A percentile compares a stretch with the other conserved stretches of the same genome.
Conservation (phyloP, 768 basidiomycete species). For the Mycena pura region DNA sequence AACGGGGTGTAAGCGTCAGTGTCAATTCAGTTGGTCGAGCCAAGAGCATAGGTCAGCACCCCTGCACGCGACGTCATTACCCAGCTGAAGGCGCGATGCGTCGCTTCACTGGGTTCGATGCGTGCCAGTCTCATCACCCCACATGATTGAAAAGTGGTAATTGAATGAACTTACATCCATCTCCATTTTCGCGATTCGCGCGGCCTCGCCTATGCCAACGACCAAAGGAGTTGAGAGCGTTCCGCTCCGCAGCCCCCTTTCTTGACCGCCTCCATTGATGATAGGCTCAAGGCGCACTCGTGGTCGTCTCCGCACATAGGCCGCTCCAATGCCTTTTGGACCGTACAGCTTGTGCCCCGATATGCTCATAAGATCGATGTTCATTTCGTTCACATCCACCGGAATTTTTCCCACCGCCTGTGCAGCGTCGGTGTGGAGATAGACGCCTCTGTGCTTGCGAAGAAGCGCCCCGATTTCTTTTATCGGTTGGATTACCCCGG, state of each 20-base stretch:
- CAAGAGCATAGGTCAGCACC: slow-evolving; percentile 96
- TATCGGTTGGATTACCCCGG: slow-evolving; percentile 96
- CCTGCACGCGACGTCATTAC: slow-evolving; percentile 83
- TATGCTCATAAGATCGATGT: slow-evolving; percentile 94
- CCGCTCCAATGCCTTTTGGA: slow-evolving; percentile 94
- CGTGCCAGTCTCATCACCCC: slow-evolving; percentile 57
- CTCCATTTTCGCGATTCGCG: slow-evolving; percentile 88
- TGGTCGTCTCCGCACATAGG: slow-evolving; percentile 91
- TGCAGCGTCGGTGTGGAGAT: slow-evolving; percentile 97
- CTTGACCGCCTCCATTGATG: slow-evolving; percentile 95
- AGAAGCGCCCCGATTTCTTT: slow-evolving; percentile 91
- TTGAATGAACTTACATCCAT: slow-evolving; percentile 78
- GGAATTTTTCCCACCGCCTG: slow-evolving; percentile 94
- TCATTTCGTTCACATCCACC: slow-evolving; percentile 93
- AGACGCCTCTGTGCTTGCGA: slow-evolving; percentile 87
- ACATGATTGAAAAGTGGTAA: slow-evolving; percentile 1
- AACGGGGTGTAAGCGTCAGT: slow-evolving; percentile 32
- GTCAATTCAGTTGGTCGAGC: too few species aligned
- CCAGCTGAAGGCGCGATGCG: slow-evolving; percentile 52
- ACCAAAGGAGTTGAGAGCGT: slow-evolving; percentile 88
- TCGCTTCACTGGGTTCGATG: slow-evolving; percentile 54
- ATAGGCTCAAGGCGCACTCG: slow-evolving; percentile 95
- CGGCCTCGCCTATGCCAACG: slow-evolving; percentile 95
- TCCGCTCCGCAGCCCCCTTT: slow-evolving; percentile 94
- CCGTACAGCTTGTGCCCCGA: slow-evolving; percentile 99